phyloP scores from a whole-genome alignment of 306 rosid species.

The barrel medic (Medicago truncatula) region DNA sequence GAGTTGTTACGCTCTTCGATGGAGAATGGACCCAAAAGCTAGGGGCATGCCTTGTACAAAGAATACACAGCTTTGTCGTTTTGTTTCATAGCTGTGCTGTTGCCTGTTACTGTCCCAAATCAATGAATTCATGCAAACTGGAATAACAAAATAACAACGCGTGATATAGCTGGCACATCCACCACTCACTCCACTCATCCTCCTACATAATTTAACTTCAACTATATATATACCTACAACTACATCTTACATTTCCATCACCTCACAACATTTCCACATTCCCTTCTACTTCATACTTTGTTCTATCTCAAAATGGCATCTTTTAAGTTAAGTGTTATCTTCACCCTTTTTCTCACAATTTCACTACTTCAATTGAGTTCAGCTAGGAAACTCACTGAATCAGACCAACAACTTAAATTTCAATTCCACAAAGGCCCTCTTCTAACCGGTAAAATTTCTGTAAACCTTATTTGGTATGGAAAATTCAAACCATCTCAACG shows the following conservation, averaged over 20 bases:
- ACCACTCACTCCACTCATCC: background rate
- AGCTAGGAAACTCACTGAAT: constrained; percentile 36
- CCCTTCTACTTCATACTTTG: too few species aligned
- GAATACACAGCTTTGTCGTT: too few species aligned
- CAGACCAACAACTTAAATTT: constrained; percentile 38
- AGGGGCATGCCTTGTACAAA: too few species aligned
- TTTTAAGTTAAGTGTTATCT: background rate
- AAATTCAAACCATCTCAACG: constrained; percentile 62
- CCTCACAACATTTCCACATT: too few species aligned
- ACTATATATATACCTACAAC: too few species aligned
- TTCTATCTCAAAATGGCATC: constrained; percentile 44
- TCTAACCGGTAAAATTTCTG: constrained; percentile 45
- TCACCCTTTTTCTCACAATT: constrained; percentile 28
- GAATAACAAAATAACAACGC: constrained; percentile 7
- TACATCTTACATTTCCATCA: too few species aligned
- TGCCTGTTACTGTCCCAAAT: too few species aligned
- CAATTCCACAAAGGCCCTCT: constrained; percentile 55
- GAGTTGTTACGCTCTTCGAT: too few species aligned
- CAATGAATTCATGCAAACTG: too few species aligned
- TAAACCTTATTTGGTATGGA: constrained; percentile 61
- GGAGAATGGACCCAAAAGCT: too few species aligned
- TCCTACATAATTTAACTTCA: constrained; percentile 21
- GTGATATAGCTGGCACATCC: constrained; percentile 17
- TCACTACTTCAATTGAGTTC: constrained; percentile 41
- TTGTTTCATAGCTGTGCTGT: too few species aligned